A percentile compares a stretch with the other conserved stretches of the same genome.
These are phyloP conservation scores for Trichothecium roseum DNA, from an alignment of 2,329 filamentous ascomycete genomes.

Conservation along the genomic window DNA sequence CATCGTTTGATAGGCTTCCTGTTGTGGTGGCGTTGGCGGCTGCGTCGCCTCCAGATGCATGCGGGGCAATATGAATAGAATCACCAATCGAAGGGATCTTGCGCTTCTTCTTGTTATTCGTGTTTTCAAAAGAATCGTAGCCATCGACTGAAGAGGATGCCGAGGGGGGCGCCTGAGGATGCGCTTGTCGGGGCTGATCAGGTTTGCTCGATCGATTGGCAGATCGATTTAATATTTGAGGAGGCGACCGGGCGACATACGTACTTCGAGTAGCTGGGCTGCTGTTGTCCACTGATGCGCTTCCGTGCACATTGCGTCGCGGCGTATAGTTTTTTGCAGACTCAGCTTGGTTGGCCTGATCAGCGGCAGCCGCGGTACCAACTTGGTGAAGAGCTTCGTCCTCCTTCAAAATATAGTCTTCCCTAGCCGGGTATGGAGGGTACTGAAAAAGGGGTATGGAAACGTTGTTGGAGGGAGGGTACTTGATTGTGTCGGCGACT, in stretches of 20 bases:
- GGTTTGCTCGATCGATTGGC: conserved; percentile 31
- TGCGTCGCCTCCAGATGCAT: conserved; percentile 28
- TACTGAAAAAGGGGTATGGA: conserved; percentile 62
- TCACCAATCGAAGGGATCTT: conserved; percentile 90
- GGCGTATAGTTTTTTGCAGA: conserved; percentile 13
- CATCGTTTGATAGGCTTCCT: conserved; percentile 17
- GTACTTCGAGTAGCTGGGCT: conserved; percentile 27
- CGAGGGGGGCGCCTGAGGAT: conserved; percentile 51
- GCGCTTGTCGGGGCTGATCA: conserved; percentile 33
- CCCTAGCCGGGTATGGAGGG: conserved; percentile 43
- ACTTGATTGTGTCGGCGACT: conserved; percentile 71
- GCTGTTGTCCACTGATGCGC: conserved; percentile 53
- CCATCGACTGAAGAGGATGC: conserved; percentile 68
- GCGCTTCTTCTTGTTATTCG: conserved; percentile 98
- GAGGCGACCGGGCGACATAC: conserved; percentile 33
- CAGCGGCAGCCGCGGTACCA: conserved; percentile 5
- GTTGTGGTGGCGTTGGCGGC: conserved; percentile 20
- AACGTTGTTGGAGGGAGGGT: conserved; percentile 64
- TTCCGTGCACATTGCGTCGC: conserved; percentile 29
- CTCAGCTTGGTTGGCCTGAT: conserved; percentile 13
- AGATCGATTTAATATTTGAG: conserved; percentile 33
- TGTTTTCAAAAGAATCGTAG: conserved; percentile 96
- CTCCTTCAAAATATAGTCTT: conserved; percentile 19
- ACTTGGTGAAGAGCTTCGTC: background rate
- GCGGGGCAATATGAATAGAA: conserved; percentile 35